Evolutionary conservation across 768 basidiomycete species (phyloP), one percentile per base, ranked within the genome.

Genomic region (Amanita jacksonii): DNA sequence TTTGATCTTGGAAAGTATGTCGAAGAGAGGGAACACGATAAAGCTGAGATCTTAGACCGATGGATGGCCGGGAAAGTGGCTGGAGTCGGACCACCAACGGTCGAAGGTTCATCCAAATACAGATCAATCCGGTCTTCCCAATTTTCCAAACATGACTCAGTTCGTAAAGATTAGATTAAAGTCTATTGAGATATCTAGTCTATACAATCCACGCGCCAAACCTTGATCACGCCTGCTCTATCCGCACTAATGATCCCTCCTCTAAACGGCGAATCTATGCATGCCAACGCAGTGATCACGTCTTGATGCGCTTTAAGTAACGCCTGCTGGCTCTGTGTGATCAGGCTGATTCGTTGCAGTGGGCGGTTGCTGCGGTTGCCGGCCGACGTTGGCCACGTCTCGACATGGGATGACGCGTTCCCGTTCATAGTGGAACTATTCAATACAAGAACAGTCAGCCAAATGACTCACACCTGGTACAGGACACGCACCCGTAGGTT

Each of bases 201-300:
- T 3, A 67, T 59, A 35, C 65, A 55, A 16, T 87, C 85, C 16
- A 86, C 74, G 46, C 81, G 72, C 85, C 85, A 98, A 0, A 96
- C 85, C 60, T 96, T 97, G 51, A 98, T 73, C 15, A 81, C 80
- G 3, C 96, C 96, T 16, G 82, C 73, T 37, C 89, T 72, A 59
- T 98, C 94, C 1, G 86, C 94, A 50, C 85, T 91, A n/a, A 97
- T 76, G 36, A 96, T 74, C 1, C 90, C 87, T 19, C 90, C 91
- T 43, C 87, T 75, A 63, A 97, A 97, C 1, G 94, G 91, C 1
- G 92, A 83, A 51, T 96, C 90, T 42, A 99, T 79, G 50, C 84
- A 86, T 0, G 79, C 79, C 27, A 99, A 62, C 1, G 85, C 79
- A 4, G 86, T 90, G 15, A 98, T 77, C 2, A 90, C 78, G 56